Percentiles rank a stretch among this genome's conserved stretches.
These are phyloP conservation scores for Chloranthus sessilifolius DNA, from an alignment of 164 flowering plant genomes.

Conservation along the genomic window DNA sequence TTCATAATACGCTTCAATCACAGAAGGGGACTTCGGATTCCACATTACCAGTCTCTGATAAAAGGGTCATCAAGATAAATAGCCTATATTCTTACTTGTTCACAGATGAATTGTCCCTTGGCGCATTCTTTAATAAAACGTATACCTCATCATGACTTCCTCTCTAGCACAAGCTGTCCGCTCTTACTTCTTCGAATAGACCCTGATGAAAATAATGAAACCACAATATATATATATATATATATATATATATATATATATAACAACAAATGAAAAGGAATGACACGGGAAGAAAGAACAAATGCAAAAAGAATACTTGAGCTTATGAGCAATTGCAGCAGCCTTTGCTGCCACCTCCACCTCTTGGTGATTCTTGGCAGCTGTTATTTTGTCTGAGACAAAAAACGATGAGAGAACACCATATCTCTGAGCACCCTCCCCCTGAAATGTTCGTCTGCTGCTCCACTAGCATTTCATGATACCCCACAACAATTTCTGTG, in stretches of 20 bases:
- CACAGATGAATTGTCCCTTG: slow-evolving; percentile 71
- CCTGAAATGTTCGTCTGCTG: slow-evolving; percentile 93
- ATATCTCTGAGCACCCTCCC: slow-evolving; percentile 96
- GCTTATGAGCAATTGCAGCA: slow-evolving; percentile 80
- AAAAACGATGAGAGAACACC: slow-evolving; percentile 88
- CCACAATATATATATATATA: background rate
- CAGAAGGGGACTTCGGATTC: no score
- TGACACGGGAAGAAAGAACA: background rate
- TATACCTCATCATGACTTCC: slow-evolving; percentile 94
- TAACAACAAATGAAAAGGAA: background rate
- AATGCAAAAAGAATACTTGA: slow-evolving; percentile 50
- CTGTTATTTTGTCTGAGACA: slow-evolving; percentile 90
- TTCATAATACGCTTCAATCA: no score
- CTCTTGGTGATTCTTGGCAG: slow-evolving; percentile 93
- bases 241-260: no score
- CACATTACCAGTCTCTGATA: no score
- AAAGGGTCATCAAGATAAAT: background rate
- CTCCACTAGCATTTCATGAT: slow-evolving; percentile 91
- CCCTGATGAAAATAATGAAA: slow-evolving; percentile 45
- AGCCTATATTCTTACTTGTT: slow-evolving; percentile 76
- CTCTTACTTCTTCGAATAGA: slow-evolving; percentile 91
- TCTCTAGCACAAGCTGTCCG: slow-evolving; percentile 96
- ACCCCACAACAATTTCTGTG: slow-evolving; percentile 95
- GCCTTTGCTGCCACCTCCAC: slow-evolving; percentile 87
- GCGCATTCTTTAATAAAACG: slow-evolving; percentile 98